phyloP scores from a whole-genome alignment of 805 yeast genomes.

The Torulaspora microellipsoides region DNA sequence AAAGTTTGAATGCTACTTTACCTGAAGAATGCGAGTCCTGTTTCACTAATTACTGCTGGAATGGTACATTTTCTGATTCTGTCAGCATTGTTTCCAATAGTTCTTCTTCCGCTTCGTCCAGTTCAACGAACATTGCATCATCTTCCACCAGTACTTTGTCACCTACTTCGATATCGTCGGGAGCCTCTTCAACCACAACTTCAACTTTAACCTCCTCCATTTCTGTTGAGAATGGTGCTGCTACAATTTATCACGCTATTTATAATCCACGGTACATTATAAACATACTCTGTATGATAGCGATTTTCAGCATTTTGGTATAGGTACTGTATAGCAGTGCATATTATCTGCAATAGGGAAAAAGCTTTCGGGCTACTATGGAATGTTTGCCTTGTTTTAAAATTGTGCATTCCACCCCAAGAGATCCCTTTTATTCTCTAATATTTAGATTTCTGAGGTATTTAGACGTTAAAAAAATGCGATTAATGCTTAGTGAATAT shows the following conservation, averaged over 20 bases:
- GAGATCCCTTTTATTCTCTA: no score
- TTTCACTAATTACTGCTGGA: constrained; percentile 73
- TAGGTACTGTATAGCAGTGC: no score
- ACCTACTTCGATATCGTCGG: constrained; percentile 3
- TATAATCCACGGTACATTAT: not conserved
- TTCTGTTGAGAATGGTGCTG: constrained; percentile 5
- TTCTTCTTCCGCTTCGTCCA: constrained; percentile 8
- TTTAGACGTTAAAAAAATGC: no score
- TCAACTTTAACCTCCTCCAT: constrained; percentile 4
- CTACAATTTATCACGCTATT: not conserved
- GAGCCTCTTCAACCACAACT: constrained; percentile 6
- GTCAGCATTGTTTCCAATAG: constrained; percentile 10
- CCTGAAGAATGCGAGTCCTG: constrained; percentile 65
- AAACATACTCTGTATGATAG: not conserved
- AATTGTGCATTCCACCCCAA: no score
- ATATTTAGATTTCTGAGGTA: no score
- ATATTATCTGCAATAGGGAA: no score
- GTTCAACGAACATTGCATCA: constrained; percentile 5
- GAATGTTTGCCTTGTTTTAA: no score
- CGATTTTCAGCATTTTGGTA: not conserved
- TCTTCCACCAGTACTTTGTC: constrained; percentile 5
- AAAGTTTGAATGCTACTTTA: constrained; percentile 55
- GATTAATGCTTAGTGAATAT: no score
- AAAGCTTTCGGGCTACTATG: no score
- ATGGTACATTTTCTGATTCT: constrained; percentile 39